These are phyloP conservation scores for Dictyostelium intermedium DNA, from an alignment of 78 protist genomes.

Conservation along the genomic window DNA sequence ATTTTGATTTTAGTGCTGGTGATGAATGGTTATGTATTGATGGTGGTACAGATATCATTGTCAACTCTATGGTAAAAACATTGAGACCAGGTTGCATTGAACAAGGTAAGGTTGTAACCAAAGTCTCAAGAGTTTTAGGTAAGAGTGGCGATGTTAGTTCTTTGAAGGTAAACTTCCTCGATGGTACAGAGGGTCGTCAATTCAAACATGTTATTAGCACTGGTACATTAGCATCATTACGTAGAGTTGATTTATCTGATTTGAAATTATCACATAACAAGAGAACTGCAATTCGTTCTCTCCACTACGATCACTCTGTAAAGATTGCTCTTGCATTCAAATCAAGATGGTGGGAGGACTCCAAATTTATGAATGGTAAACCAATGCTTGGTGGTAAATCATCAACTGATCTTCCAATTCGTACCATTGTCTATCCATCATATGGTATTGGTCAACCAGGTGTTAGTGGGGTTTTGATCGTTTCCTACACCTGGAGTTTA, in stretches of 20 bases:
- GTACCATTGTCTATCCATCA: constrained; percentile 47
- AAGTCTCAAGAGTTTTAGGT: background rate
- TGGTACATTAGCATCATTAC: background rate
- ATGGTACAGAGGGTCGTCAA: background rate
- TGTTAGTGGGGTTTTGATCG: background rate
- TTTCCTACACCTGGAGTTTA: constrained; percentile 9
- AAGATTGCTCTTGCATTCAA: constrained; percentile 17
- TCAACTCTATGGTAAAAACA: background rate
- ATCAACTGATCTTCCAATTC: constrained; percentile 46
- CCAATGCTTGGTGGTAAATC: constrained; percentile 46
- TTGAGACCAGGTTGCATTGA: background rate
- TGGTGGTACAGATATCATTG: constrained; percentile 24
- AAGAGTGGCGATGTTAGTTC: background rate
- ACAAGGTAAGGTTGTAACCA: background rate
- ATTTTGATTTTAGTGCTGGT: constrained; percentile 6
- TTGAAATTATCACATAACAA: constrained; percentile 5
- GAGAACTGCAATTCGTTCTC: constrained; percentile 11
- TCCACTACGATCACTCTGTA: constrained; percentile 16
- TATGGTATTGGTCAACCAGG: constrained; percentile 19
- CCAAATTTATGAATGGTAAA: constrained; percentile 30
- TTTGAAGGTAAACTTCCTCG: background rate
- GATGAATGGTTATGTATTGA: background rate
- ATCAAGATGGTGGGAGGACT: constrained; percentile 54
- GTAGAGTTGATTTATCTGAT: constrained; percentile 12
- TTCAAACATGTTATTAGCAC: constrained; percentile 36